These are phyloP conservation scores for Oryza punctata DNA, from an alignment of 176 grass and related monocot genomes.

Conservation along the genomic window DNA sequence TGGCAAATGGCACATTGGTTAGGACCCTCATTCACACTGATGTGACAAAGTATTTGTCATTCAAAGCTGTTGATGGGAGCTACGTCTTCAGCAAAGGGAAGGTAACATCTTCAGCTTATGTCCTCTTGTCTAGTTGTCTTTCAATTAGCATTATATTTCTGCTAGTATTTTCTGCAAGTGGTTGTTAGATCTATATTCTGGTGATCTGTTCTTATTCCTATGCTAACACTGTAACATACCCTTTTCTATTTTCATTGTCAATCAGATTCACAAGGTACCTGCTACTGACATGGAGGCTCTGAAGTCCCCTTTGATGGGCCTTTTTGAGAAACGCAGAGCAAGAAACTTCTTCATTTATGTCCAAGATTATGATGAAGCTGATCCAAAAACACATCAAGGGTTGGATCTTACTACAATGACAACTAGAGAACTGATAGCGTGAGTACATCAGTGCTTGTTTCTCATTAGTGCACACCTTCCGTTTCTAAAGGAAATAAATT, in stretches of 20 bases:
- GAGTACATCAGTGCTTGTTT: slow-evolving; percentile 33
- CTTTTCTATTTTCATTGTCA: slow-evolving; percentile 12
- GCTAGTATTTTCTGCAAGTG: background rate
- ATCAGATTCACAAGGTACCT: slow-evolving; percentile 93
- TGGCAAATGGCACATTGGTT: slow-evolving; percentile 95
- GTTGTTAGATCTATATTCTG: slow-evolving; percentile 20
- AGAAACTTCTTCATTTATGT: slow-evolving; percentile 95
- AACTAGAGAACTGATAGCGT: slow-evolving; percentile 84
- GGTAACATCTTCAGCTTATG: slow-evolving; percentile 40
- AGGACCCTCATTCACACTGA: slow-evolving; percentile 83
- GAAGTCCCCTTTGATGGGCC: slow-evolving; percentile 89
- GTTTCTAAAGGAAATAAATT: background rate
- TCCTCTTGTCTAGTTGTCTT: background rate
- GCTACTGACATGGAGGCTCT: slow-evolving; percentile 94
- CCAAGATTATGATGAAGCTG: slow-evolving; percentile 84
- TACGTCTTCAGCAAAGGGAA: slow-evolving; percentile 95
- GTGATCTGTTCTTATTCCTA: slow-evolving; percentile 8
- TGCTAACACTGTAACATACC: slow-evolving; percentile 17
- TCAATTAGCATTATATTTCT: background rate
- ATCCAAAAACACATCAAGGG: slow-evolving; percentile 85
- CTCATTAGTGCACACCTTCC: background rate
- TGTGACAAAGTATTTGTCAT: slow-evolving; percentile 88
- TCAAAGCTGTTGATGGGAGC: slow-evolving; percentile 95
- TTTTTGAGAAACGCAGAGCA: slow-evolving; percentile 92
- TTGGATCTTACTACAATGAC: slow-evolving; percentile 79